Evolutionary conservation across 768 basidiomycete genomes (phyloP), one percentile per base, ranked within the genome.

Genomic region (Lyophyllum semitale): DNA sequence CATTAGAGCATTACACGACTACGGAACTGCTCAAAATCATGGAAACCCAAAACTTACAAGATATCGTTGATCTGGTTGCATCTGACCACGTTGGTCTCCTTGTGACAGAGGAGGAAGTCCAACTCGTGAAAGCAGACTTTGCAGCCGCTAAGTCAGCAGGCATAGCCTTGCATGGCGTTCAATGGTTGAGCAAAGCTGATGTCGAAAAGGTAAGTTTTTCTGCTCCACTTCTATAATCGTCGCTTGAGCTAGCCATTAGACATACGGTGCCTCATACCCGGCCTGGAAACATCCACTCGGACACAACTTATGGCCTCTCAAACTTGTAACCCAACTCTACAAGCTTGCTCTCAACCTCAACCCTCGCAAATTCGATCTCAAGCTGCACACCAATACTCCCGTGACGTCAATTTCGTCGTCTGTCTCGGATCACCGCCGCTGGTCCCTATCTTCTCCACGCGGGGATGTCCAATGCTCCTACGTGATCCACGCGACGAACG

Each of bases 401-500:
- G 91, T 86, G 26, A 82, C 73, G 4, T 70, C 74, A 38, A 75
- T 86, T 35, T 48, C 62, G 26, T 54, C 64, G 11, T 35, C 51
- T 7, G 17, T 44, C 29, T 37, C 59, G 46, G 29, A 42, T 1
- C 17, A 50, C 9, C 76, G 73, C 12, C 73, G 74, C 2, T 91
- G 87, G 87, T 64, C 64, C 0, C 67, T 90, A 12, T 59, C 66
- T 4, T 95, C 93, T 0, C 79, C 85, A 0, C 81, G 91, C n/a
- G 93, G 94, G 1, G 59, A 63, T 1, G 67, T 93, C 20, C 38
- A 66, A 4, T 85, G 88, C 58, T 69, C 75, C 18, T 84, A 85
- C 55, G 81, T 96, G 41, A 73, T 97, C 4, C 92, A 95, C 65
- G 92, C 91, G 0, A 95, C 92, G 9, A 97, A 97, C 62, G 95